These are phyloP conservation scores for Hortaea werneckii DNA, from an alignment of 2,329 filamentous ascomycete genomes.

Conservation along the genomic window DNA sequence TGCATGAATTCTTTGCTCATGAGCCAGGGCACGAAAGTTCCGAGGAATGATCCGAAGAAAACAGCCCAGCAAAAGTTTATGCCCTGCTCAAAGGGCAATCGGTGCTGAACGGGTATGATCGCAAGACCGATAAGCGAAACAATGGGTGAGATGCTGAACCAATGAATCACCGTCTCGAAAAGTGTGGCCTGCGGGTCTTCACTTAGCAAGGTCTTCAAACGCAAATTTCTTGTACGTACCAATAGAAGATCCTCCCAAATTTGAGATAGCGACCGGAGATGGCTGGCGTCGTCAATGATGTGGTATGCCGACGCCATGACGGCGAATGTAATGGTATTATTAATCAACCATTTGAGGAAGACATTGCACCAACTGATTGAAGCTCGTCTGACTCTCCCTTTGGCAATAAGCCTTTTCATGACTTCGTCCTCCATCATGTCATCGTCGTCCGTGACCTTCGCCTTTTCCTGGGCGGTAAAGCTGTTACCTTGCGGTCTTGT, in stretches of 20 bases:
- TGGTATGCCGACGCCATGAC: neutral
- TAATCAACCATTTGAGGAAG: constrained; percentile 9
- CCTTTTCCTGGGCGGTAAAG: neutral
- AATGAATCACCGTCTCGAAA: neutral
- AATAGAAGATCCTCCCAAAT: neutral
- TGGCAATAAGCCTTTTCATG: constrained; percentile 9
- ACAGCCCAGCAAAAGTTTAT: constrained; percentile 1
- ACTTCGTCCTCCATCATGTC: constrained; percentile 7
- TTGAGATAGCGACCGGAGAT: too few relatives aligned
- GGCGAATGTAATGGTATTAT: constrained; percentile 1
- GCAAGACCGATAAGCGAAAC: constrained; percentile 5
- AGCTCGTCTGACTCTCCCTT: constrained; percentile 9
- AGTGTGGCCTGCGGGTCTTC: too few relatives aligned
- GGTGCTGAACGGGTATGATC: constrained; percentile 10
- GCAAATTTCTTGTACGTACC: neutral
- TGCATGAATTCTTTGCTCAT: constrained; percentile 4
- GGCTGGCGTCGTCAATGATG: too few relatives aligned
- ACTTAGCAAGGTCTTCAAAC: too few relatives aligned
- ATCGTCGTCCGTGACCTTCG: constrained; percentile 1
- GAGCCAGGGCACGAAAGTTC: constrained; percentile 7
- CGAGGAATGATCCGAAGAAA: constrained; percentile 5
- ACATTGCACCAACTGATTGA: constrained; percentile 10
- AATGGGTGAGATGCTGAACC: constrained; percentile 3
- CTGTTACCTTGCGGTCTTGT: neutral
- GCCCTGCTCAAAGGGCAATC: constrained; percentile 7